phyloP scores from a whole-genome alignment of 2,329 filamentous ascomycete genomes.

The Fonsecaea pugnacius region DNA sequence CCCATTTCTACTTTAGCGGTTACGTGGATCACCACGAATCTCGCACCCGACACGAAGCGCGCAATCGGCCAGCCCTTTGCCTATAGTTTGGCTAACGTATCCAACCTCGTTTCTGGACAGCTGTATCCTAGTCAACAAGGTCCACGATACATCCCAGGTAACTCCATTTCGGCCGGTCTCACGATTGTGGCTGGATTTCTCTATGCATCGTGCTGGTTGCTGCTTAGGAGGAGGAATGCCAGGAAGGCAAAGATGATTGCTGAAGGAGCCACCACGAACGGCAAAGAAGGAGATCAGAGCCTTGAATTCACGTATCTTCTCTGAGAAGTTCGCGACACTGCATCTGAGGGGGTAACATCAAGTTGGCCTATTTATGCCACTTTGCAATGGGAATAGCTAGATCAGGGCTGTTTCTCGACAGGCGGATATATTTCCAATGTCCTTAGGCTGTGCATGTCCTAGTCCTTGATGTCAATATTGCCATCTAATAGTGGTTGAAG shows the following conservation, averaged over 20 bases:
- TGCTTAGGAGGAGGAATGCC: conserved; percentile 39
- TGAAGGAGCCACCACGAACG: conserved; percentile 40
- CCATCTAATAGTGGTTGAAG: not conserved
- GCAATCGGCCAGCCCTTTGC: conserved; percentile 41
- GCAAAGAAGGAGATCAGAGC: conserved; percentile 38
- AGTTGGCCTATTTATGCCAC: too few species aligned
- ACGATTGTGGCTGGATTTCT: conserved; percentile 36
- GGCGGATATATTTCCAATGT: too few species aligned
- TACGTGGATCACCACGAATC: conserved; percentile 44
- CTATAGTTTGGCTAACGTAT: conserved; percentile 40
- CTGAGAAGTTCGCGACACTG: conserved; percentile 16
- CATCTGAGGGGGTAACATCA: too few species aligned
- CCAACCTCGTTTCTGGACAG: conserved; percentile 41
- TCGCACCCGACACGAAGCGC: conserved; percentile 44
- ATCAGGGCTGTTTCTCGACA: too few species aligned
- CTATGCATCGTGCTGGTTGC: conserved; percentile 38
- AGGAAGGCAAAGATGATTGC: conserved; percentile 40
- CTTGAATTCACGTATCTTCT: conserved; percentile 39
- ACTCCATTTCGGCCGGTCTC: conserved; percentile 39
- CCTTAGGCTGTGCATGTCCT: too few species aligned
- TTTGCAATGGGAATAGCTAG: too few species aligned
- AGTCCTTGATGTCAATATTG: too few species aligned
- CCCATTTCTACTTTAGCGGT: conserved; percentile 38
- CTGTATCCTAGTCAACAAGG: conserved; percentile 43
- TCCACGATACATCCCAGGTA: conserved; percentile 41